phyloP scores from a whole-genome alignment of 2,329 filamentous ascomycete species.

The Davidsoniella virescens region DNA sequence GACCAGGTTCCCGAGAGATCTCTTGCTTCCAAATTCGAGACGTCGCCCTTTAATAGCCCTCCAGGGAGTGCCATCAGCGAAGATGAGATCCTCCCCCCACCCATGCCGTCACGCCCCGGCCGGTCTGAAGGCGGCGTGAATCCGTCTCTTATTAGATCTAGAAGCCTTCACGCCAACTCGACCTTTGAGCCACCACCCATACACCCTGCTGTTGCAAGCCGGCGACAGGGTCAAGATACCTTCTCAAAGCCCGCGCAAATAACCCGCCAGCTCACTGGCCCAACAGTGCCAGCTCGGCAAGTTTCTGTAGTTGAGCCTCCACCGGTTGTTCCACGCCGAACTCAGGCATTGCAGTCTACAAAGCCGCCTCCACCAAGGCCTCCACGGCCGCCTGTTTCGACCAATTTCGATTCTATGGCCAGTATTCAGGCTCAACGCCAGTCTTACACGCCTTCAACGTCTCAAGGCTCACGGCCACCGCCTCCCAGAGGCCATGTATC shows the following conservation, averaged over 20 bases:
- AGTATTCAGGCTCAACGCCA: neutral
- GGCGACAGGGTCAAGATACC: slow-evolving; percentile 8
- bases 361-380: slow-evolving; percentile 11
- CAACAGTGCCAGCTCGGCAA: slow-evolving; percentile 5
- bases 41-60: slow-evolving; percentile 77
- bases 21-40: slow-evolving; percentile 20
- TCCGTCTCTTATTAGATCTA: slow-evolving; percentile 11
- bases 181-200: slow-evolving; percentile 11
- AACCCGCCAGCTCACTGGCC: slow-evolving; percentile 11
- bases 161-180: slow-evolving; percentile 10
- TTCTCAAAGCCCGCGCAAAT: slow-evolving; percentile 6
- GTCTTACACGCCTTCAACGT: slow-evolving; percentile 3
- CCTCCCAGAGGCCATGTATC: slow-evolving; percentile 9
- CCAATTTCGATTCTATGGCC: slow-evolving; percentile 1
- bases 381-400: slow-evolving; percentile 5
- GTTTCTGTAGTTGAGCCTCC: slow-evolving; percentile 8
- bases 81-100: slow-evolving; percentile 17
- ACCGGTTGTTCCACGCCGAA: slow-evolving; percentile 7
- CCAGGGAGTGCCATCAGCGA: slow-evolving; percentile 44
- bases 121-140: slow-evolving; percentile 3
- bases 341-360: slow-evolving; percentile 3
- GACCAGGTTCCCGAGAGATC: slow-evolving; percentile 4
- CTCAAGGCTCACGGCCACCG: slow-evolving; percentile 6
- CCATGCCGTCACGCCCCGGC: slow-evolving; percentile 16
- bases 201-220: slow-evolving; percentile 4